Percentiles rank a stretch among this genome's conserved stretches.
These are phyloP conservation scores for Hemerocallis citrina DNA, from an alignment of 106 monocot genomes.

Conservation along the genomic window DNA sequence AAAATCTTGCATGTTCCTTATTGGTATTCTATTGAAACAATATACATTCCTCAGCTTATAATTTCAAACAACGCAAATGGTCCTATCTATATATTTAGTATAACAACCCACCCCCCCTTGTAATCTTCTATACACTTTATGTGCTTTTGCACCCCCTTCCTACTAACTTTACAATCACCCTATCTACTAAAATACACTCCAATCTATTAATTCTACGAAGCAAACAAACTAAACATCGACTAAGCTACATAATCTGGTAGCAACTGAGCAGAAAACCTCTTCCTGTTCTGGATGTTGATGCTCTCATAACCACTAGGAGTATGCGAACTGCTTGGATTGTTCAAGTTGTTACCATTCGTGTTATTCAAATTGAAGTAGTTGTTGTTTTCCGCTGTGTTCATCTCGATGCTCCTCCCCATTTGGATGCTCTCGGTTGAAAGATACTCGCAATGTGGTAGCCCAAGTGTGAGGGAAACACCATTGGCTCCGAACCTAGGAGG, in stretches of 20 bases:
- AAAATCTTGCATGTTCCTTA: slow-evolving; percentile 9
- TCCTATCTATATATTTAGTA: slow-evolving; percentile 12
- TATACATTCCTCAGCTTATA: slow-evolving; percentile 3
- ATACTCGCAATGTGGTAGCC: slow-evolving; percentile 45
- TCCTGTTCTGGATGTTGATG: slow-evolving; percentile 58
- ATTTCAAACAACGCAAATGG: neutral
- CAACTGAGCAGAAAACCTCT: slow-evolving; percentile 60
- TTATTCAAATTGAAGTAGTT: slow-evolving; percentile 7
- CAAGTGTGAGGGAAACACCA: slow-evolving; percentile 63
- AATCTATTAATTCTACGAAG: neutral
- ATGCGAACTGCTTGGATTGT: slow-evolving; percentile 11
- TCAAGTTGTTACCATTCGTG: neutral
- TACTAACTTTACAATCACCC: slow-evolving; percentile 2
- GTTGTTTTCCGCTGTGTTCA: neutral
- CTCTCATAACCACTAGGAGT: slow-evolving; percentile 38
- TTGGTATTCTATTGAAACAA: slow-evolving; percentile 1
- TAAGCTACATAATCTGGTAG: slow-evolving; percentile 59
- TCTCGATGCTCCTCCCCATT: slow-evolving; percentile 3
- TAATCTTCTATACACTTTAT: slow-evolving; percentile 9
- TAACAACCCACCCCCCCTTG: slow-evolving; percentile 30
- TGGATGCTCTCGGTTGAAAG: slow-evolving; percentile 7
- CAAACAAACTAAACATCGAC: neutral
- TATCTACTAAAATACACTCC: neutral
- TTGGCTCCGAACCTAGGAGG: slow-evolving; percentile 32
- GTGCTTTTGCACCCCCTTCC: neutral